Conservation (phyloP, 2,329 filamentous ascomycete genomes). For the Allantophomopsis cytisporea region DNA sequence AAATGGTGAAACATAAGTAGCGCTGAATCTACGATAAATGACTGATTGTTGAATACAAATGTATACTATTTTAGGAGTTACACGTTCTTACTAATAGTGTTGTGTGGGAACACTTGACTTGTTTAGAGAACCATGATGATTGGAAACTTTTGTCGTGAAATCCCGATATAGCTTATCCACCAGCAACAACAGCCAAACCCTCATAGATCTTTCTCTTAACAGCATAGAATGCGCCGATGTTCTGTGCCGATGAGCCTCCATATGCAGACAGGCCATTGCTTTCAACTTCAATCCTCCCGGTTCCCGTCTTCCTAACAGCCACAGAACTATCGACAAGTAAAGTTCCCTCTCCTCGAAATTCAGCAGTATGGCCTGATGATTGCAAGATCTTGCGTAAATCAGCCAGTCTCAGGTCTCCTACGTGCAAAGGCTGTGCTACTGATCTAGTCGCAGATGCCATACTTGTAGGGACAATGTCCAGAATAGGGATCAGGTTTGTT, state of each 20-base stretch:
- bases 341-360: conserved; percentile 87
- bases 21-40: background rate
- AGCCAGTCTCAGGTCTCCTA: conserved; percentile 81
- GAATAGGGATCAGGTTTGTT: conserved; percentile 14
- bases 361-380: conserved; percentile 68
- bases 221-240: conserved; percentile 57
- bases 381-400: conserved; percentile 80
- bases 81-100: background rate
- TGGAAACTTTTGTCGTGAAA: background rate
- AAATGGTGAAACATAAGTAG: background rate
- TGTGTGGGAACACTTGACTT: background rate
- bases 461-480: conserved; percentile 35
- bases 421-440: conserved; percentile 78
- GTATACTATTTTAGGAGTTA: background rate
- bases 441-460: conserved; percentile 63
- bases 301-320: conserved; percentile 75
- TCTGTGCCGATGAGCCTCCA: conserved; percentile 23
- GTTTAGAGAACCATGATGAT: background rate
- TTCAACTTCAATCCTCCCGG: conserved; percentile 82
- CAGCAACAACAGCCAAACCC: conserved; percentile 79
- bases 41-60: background rate
- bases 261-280: conserved; percentile 45
- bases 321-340: conserved; percentile 81
- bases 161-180: conserved; percentile 1
- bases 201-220: conserved; percentile 90